A percentile compares a stretch with the other conserved stretches of the same genome.
Conservation (phyloP, 2,329 filamentous ascomycete genomes). For the Nemania sp. region DNA sequence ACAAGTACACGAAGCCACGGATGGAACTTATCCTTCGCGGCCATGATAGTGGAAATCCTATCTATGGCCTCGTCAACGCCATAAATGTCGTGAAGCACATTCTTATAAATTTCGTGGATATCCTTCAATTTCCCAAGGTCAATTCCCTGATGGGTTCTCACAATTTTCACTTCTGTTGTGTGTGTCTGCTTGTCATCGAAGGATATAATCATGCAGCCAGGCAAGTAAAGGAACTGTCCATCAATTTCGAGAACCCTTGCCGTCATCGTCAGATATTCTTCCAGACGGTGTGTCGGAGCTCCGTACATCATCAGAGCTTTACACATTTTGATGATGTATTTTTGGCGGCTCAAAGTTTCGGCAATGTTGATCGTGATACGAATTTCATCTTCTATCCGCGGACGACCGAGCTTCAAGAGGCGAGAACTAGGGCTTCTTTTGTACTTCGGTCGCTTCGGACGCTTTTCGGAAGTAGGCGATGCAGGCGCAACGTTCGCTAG, state of each 20-base stretch:
- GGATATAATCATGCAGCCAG: constrained; percentile 93
- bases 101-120: constrained; percentile 82
- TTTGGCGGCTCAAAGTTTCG: constrained; percentile 80
- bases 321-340: constrained; percentile 86
- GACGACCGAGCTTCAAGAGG: constrained; percentile 53
- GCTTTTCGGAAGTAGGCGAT: constrained; percentile 32
- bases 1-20: constrained; percentile 48
- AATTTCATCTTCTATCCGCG: constrained; percentile 59
- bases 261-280: constrained; percentile 93
- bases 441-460: constrained; percentile 53
- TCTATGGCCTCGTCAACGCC: constrained; percentile 49
- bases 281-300: constrained; percentile 88
- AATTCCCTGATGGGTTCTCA: constrained; percentile 74
- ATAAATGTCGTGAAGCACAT: constrained; percentile 78
- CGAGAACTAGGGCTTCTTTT: constrained; percentile 54
- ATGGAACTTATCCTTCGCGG: constrained; percentile 47
- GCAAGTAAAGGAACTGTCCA: constrained; percentile 89
- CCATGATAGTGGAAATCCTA: constrained; percentile 44
- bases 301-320: constrained; percentile 89
- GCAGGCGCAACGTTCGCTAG: constrained; percentile 53
- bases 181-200: constrained; percentile 79
- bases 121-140: constrained; percentile 80
- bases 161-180: constrained; percentile 75
- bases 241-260: constrained; percentile 90
- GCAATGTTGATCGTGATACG: constrained; percentile 67